A percentile compares a stretch with the other conserved stretches of the same genome.
Conservation (phyloP, 192 early-diverging fungal species). For the Entrophospora sp. region DNA sequence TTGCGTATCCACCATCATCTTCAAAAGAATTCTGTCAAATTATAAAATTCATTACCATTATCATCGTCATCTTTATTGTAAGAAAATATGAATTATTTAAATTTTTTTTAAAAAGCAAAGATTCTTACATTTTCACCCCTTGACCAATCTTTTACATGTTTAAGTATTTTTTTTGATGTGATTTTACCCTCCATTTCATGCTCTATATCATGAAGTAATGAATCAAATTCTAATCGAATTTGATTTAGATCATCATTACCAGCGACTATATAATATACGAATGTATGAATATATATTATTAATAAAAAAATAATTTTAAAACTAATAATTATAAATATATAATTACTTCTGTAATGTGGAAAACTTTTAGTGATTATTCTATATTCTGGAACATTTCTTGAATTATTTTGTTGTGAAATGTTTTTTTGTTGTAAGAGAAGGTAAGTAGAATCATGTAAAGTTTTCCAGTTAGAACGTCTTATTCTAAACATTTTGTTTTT, state of each 20-base stretch:
- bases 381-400: not conserved
- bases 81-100: not conserved
- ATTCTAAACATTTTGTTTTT: no score
- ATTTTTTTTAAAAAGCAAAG: not conserved
- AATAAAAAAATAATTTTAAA: not conserved
- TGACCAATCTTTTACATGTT: slow-evolving; percentile 9
- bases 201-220: slow-evolving; percentile 1
- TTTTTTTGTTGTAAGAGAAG: slow-evolving; percentile 9
- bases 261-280: slow-evolving; percentile 1
- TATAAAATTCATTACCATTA: no score
- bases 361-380: slow-evolving; percentile 14
- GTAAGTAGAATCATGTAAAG: not conserved
- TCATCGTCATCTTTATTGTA: not conserved
- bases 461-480: slow-evolving; percentile 15
- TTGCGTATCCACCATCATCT: slow-evolving; percentile 5
- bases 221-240: not conserved
- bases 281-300: not conserved
- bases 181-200: slow-evolving; percentile 18
- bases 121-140: not conserved
- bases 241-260: slow-evolving; percentile 10
- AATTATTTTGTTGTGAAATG: not conserved
- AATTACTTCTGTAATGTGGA: slow-evolving; percentile 16
- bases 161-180: slow-evolving; percentile 20
- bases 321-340: not conserved
- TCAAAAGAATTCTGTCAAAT: no score